Evolutionary conservation across 306 rosid species (phyloP), one percentile per base, ranked within the genome.

Genomic region (Oemleria cerasiformis): DNA sequence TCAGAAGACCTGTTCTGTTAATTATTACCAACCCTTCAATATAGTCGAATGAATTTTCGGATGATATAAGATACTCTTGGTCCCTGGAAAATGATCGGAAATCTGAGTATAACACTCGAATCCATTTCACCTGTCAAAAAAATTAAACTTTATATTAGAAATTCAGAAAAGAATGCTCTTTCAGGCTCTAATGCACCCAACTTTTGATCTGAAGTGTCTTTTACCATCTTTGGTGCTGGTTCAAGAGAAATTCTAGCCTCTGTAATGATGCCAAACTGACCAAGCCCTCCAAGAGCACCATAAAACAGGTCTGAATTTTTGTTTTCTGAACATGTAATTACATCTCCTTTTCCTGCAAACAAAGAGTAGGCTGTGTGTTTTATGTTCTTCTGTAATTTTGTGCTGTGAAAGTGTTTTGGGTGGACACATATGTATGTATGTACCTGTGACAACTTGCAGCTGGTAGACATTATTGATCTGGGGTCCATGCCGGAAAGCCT

Each of bases 181-280:
- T 51, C 51, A 38, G 62, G 36, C 44, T 23, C 56, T 61, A 38
- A 49, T 50, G 51, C 53, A 66, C 72, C 71, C 58, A 63, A 25
- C 43, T 55, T 42, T 57, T 19, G 38, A 43, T 14, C 55, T 57
- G 44, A 4, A 57, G 7, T 57, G 44, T 59, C 63, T 20, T 82
- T 81, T 77, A 91, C 99, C 92, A 78, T 81, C 79, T 74, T 88
- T 17, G 92, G 97, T 68, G 99, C 99, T 58, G 85, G 86, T 84
- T 86, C 96, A 71, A 95, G 92, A 71, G 96, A 83, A 77, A 95
- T 91, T 63, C 91, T 84, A 30, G 99, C 99, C 72, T 81, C 77
- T 65, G 97, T 88, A 61, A 95, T 91, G 87, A 95, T 84, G 75
- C 96, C 99, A 73, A 95, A 95, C 77, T 95, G 99, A 58, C 99